Conservation (phyloP, 192 early-diverging fungal species). For the Backusella sp. region DNA sequence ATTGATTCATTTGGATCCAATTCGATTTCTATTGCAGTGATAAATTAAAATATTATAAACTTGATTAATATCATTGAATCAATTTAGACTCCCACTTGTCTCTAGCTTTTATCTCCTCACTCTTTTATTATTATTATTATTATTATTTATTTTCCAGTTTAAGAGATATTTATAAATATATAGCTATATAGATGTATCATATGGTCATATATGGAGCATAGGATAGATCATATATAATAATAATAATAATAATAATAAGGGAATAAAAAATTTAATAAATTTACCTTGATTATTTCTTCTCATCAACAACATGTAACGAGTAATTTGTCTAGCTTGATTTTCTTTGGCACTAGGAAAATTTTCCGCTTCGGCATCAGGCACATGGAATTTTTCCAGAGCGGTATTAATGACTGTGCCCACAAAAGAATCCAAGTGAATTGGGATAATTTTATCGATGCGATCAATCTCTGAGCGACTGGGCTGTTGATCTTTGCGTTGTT, state of each 20-base stretch:
- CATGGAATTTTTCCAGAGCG: conserved; percentile 45
- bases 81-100: background rate
- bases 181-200: conserved; percentile 8
- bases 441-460: conserved; percentile 38
- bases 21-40: conserved; percentile 10
- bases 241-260: background rate
- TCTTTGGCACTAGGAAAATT: background rate
- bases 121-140: conserved; percentile 2
- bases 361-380: conserved; percentile 34
- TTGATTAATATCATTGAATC: background rate
- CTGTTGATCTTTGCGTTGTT: background rate
- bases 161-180: background rate
- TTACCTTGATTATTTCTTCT: conserved; percentile 16
- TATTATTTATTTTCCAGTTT: background rate
- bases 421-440: conserved; percentile 38
- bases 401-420: conserved; percentile 45
- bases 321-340: background rate
- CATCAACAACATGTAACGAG: conserved; percentile 18
- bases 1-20: conserved; percentile 17
- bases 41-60: background rate
- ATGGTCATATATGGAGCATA: background rate
- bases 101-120: background rate
- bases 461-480: conserved; percentile 7
- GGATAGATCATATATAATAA: background rate
- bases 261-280: background rate